Percentiles rank a stretch among this genome's conserved stretches.
Conservation (phyloP, 2,329 filamentous ascomycete species). For the Hypoxylon sp. region DNA sequence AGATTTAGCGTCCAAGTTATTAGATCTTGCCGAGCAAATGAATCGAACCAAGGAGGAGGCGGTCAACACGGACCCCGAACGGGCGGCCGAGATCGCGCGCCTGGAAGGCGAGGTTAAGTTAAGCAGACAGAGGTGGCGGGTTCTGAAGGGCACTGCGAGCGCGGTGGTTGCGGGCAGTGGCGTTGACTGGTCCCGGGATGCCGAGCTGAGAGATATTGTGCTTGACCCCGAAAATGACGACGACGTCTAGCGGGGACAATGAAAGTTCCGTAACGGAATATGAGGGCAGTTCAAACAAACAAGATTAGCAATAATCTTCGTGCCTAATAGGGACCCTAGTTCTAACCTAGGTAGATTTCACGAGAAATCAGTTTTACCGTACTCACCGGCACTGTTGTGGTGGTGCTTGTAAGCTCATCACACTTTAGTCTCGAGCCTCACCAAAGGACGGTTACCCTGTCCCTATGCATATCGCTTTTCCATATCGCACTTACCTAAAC, state of each 20-base stretch:
- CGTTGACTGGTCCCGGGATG: conserved; percentile 81
- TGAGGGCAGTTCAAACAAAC: conserved; percentile 22
- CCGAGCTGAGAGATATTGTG: conserved; percentile 75
- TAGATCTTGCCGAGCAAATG: conserved; percentile 71
- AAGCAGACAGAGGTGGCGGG: conserved; percentile 76
- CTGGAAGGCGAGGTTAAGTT: conserved; percentile 71
- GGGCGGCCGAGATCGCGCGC: conserved; percentile 67
- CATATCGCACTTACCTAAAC: conserved; percentile 22
- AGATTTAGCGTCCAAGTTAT: conserved; percentile 70
- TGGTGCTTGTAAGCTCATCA: conserved; percentile 15
- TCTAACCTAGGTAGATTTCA: conserved; percentile 11
- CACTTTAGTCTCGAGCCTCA: conserved; percentile 6
- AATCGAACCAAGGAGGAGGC: conserved; percentile 64
- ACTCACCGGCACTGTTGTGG: neutral
- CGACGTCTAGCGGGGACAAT: conserved; percentile 25
- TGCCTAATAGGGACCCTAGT: conserved; percentile 1
- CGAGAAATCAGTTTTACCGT: neutral
- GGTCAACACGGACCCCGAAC: conserved; percentile 63
- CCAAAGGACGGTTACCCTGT: conserved; percentile 1
- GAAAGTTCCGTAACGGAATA: neutral
- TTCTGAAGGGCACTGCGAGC: conserved; percentile 82
- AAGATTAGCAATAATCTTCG: conserved; percentile 10
- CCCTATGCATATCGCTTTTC: no score
- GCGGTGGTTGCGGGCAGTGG: conserved; percentile 85
- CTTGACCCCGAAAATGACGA: conserved; percentile 71